These are phyloP conservation scores for Neolentinus lepideus DNA, from an alignment of 1,284 basidiomycete genomes.

Conservation along the genomic window DNA sequence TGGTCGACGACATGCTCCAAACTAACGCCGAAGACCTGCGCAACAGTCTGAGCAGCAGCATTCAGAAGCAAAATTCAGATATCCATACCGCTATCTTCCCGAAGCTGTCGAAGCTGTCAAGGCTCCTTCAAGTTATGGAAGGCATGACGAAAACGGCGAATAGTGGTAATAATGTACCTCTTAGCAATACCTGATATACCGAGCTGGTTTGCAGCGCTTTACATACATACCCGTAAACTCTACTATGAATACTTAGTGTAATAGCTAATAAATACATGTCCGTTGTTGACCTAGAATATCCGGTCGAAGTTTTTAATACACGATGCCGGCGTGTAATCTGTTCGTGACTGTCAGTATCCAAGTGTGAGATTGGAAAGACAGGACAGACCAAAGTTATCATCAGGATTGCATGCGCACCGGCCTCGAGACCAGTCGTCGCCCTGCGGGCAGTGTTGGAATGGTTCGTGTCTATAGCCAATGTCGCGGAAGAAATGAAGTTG, in stretches of 20 bases:
- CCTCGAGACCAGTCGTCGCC: conserved; percentile 33
- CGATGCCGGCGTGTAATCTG: background rate
- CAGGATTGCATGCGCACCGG: conserved; percentile 36
- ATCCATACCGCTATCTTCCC: background rate
- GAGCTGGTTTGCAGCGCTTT: too few relatives aligned
- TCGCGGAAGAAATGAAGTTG: conserved; percentile 59
- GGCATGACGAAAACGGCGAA: background rate
- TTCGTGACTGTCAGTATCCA: background rate
- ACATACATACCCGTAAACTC: too few relatives aligned
- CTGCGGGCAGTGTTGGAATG: conserved; percentile 46
- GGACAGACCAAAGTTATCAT: conserved; percentile 32
- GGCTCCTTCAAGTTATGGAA: background rate
- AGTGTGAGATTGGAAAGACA: background rate
- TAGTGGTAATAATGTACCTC: background rate
- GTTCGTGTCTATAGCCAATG: conserved; percentile 44
- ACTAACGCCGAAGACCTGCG: background rate
- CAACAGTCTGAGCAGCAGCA: background rate
- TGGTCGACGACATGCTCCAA: background rate
- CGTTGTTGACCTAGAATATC: background rate
- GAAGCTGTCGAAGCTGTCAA: background rate
- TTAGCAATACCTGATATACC: background rate
- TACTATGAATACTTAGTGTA: background rate
- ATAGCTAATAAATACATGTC: background rate
- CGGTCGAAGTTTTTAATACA: background rate
- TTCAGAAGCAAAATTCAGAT: background rate